A percentile compares a stretch with the other conserved stretches of the same genome.
Evolutionary conservation across 352 stramenopile genomes (phyloP).

Genomic region (Phytophthora pinifolia): DNA sequence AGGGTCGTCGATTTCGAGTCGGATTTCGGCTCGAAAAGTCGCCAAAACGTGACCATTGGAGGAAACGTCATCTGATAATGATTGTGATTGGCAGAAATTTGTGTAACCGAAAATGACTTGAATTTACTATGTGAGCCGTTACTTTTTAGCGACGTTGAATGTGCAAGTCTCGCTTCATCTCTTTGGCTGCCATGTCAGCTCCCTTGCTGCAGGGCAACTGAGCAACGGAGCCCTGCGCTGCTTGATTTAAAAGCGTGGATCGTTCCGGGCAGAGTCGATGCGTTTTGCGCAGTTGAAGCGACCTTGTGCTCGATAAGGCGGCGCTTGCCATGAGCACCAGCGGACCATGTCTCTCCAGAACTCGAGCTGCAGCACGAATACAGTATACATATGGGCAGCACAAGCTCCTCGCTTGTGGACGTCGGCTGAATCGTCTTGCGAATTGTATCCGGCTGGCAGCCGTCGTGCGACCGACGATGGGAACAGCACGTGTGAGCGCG

Average conservation of each 20-base stretch:
- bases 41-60: slow-evolving; percentile 13
- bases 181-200: background rate
- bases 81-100: slow-evolving; percentile 12
- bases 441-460: slow-evolving; percentile 13
- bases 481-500: slow-evolving; percentile 1
- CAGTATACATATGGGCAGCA: too few species aligned
- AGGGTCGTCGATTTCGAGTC: slow-evolving; percentile 6
- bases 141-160: slow-evolving; percentile 3
- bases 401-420: slow-evolving; percentile 1
- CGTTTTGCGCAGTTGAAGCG: slow-evolving; percentile 26
- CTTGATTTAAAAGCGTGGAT: slow-evolving; percentile 12
- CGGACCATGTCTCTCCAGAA: background rate
- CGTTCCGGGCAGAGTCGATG: slow-evolving; percentile 13
- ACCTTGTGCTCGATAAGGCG: background rate
- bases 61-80: slow-evolving; percentile 9
- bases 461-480: slow-evolving; percentile 11
- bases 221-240: slow-evolving; percentile 1
- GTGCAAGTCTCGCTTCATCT: background rate
- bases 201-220: too few species aligned
- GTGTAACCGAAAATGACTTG: slow-evolving; percentile 7
- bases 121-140: slow-evolving; percentile 17
- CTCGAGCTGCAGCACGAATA: background rate
- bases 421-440: slow-evolving; percentile 8
- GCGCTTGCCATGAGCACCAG: background rate
- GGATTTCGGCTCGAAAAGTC: background rate